These are phyloP conservation scores for Triangularia verruculosa DNA, from an alignment of 2,329 filamentous ascomycete genomes.

Conservation along the genomic window DNA sequence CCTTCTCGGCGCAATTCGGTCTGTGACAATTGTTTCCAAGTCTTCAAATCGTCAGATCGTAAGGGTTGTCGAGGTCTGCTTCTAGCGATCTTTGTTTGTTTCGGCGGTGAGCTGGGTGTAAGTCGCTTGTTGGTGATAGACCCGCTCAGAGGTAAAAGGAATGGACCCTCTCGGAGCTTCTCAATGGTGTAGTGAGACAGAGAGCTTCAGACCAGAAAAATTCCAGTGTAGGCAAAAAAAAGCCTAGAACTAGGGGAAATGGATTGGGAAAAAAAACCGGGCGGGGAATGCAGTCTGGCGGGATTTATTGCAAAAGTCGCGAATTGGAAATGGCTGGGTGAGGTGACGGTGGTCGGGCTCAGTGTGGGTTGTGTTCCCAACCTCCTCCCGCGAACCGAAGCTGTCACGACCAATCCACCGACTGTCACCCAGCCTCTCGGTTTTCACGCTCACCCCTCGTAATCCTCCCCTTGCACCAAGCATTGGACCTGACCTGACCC, in stretches of 20 bases:
- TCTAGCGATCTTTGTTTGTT: background rate
- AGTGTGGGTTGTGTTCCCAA: conserved; percentile 26
- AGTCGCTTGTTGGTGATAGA: background rate
- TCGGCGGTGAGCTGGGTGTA: background rate
- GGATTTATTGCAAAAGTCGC: conserved; percentile 22
- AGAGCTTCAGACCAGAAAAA: conserved; percentile 5
- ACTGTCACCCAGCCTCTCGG: conserved; percentile 26
- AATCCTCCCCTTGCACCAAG: background rate
- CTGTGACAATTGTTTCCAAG: background rate
- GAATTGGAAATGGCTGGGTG: conserved; percentile 26
- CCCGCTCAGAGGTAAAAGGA: background rate
- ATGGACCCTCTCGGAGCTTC: background rate
- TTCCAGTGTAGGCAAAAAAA: conserved; percentile 14
- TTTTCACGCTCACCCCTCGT: conserved; percentile 17
- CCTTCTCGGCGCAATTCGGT: background rate
- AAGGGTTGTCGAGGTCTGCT: background rate
- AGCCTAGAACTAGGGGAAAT: conserved; percentile 7
- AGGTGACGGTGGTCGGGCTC: conserved; percentile 26
- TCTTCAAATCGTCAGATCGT: background rate
- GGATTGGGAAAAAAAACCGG: conserved; percentile 13
- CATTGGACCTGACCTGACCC: conserved; percentile 9
- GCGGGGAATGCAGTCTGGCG: conserved; percentile 17
- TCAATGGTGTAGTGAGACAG: conserved; percentile 2
- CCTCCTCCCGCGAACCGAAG: conserved; percentile 23
- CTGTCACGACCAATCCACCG: conserved; percentile 7